A percentile compares a stretch with the other conserved stretches of the same genome.
These are phyloP conservation scores for Aspergillus bertholletiae DNA, from an alignment of 495 filamentous ascomycete species.

Conservation along the genomic window DNA sequence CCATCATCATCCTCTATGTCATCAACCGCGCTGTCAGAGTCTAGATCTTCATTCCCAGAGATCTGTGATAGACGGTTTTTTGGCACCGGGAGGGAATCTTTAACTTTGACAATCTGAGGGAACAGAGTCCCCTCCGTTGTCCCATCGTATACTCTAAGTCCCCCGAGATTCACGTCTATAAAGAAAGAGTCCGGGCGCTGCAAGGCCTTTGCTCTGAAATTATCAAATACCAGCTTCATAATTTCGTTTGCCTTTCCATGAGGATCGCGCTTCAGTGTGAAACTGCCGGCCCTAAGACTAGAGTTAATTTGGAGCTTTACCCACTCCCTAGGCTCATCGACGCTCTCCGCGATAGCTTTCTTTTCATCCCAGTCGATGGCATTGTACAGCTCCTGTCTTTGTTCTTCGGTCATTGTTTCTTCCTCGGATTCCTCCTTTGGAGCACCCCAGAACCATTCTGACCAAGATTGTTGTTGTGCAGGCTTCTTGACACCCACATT, in stretches of 20 bases:
- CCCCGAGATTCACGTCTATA: conserved; percentile 82
- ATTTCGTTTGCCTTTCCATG: conserved; percentile 76
- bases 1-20: conserved; percentile 64
- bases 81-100: conserved; percentile 64
- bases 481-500: conserved; percentile 76
- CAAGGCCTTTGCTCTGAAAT: conserved; percentile 82
- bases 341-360: conserved; percentile 76
- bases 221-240: conserved; percentile 86
- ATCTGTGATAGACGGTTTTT: conserved; percentile 42
- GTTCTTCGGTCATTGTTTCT: conserved; percentile 85
- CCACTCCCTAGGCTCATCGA: conserved; percentile 85
- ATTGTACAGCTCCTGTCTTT: conserved; percentile 93
- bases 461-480: conserved; percentile 69
- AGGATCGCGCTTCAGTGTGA: conserved; percentile 85
- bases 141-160: conserved; percentile 90
- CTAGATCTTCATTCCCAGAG: conserved; percentile 60
- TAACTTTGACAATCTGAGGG: conserved; percentile 91
- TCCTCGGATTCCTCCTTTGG: conserved; percentile 69
- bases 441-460: conserved; percentile 81
- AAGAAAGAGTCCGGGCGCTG: conserved; percentile 88
- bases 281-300: conserved; percentile 85
- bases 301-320: conserved; percentile 90
- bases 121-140: conserved; percentile 87
- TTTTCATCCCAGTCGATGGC: conserved; percentile 99
- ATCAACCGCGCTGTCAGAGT: conserved; percentile 43